A percentile compares a stretch with the other conserved stretches of the same genome.
These are phyloP conservation scores for Boletus coccyginus DNA, from an alignment of 768 basidiomycete genomes.

Conservation along the genomic window DNA sequence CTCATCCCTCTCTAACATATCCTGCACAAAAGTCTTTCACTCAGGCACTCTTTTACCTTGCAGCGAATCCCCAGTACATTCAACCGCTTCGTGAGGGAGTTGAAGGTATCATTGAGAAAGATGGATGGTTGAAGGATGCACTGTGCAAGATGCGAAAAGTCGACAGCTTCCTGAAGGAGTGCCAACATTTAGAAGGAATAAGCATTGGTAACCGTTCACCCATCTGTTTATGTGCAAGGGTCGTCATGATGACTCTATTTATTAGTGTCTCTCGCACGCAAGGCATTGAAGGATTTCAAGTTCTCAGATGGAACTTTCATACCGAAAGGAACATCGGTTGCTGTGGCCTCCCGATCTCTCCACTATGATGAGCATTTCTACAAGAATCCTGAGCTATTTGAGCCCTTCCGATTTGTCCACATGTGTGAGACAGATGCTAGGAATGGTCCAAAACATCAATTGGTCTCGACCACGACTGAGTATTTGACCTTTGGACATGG, in stretches of 20 bases:
- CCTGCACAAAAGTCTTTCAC: background rate
- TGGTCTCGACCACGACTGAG: background rate
- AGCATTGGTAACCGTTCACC: background rate
- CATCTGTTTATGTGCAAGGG: background rate
- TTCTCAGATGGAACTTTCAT: conserved; percentile 36
- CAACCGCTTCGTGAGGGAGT: conserved; percentile 7
- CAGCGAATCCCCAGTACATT: background rate
- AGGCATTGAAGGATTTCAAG: conserved; percentile 30
- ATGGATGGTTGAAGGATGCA: background rate
- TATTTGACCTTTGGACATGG: background rate
- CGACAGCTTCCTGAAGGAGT: conserved; percentile 9
- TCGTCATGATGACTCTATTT: background rate
- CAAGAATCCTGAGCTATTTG: background rate
- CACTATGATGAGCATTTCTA: background rate
- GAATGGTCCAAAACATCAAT: background rate
- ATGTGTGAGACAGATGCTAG: background rate
- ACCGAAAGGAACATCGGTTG: background rate
- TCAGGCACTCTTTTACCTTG: conserved; percentile 1
- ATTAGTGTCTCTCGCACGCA: conserved; percentile 32
- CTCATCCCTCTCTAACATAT: too few relatives aligned
- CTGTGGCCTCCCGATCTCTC: background rate
- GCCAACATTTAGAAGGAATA: conserved; percentile 2
- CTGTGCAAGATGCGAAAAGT: conserved; percentile 6
- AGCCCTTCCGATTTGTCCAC: background rate
- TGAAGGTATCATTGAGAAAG: background rate